Evolutionary conservation across 371 early-diverging fungal species (phyloP), one percentile per base, ranked within the genome.

Genomic region (Chytridiales sp.): DNA sequence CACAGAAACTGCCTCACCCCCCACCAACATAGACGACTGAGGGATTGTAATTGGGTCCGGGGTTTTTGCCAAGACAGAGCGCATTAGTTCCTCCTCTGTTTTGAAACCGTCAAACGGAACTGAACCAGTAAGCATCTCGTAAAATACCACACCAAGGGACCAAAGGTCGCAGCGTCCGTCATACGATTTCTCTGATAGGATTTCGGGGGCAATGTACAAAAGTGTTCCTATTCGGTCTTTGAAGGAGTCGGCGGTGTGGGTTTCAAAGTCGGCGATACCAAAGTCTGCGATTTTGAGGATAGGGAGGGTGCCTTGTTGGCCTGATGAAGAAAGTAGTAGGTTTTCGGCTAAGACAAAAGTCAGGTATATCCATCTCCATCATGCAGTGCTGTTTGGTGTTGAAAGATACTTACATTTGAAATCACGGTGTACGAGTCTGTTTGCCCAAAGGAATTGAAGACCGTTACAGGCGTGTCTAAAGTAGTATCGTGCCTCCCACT

Each of bases 241-340:
- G 29, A 62, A 0, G 5, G 40, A 11, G 15, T 5, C 32, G n/a
- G 3, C 26, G 34, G 11, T 31, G 11, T 26, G 4, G 9, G 27
- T 9, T 21, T 32, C 42, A 15, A 38, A n/a, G 21, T 47, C 59
- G 2, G 67, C 62, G 30, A 67, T 62, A 4, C 63, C 68, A 59
- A 68, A 68, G 43, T 68, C 68, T n/a, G 60, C 63, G 19, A 68
- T 68, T 48, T 67, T 67, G 26, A 67, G 48, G 6, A 58, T 42
- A 3, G 59, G 58, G 4, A 31, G 40, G 17, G 9, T 1, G 26
- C 24, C 24, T 21, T 9, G 0, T 32, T 31, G 11, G 31, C 19
- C 9, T 32, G 43, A 6, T 44, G n/a, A 24, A 22, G 48, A 4
- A 8, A 68, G 60, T 27, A 68, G 44, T 1, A 68, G 42, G 55